phyloP scores from a whole-genome alignment of 1,139 yeast species.

The Taphrina pruni region DNA sequence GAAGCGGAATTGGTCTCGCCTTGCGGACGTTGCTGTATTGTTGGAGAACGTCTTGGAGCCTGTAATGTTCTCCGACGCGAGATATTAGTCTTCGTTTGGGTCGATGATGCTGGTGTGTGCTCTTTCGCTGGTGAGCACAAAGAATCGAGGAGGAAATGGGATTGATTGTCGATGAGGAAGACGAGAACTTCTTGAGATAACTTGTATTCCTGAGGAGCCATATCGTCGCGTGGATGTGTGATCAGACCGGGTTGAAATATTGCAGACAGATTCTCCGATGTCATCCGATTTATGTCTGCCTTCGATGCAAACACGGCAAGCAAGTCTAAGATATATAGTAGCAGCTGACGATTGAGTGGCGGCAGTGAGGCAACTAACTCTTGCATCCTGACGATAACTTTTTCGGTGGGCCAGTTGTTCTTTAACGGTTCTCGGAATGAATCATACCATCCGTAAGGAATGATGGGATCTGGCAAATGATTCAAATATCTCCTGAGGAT shows the following conservation, averaged over 20 bases:
- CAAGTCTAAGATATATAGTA: conserved; percentile 87
- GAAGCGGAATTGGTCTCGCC: not conserved
- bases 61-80: conserved; percentile 27
- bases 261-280: conserved; percentile 90
- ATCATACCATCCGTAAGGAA: conserved; percentile 79
- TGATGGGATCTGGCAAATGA: conserved; percentile 88
- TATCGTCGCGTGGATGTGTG: conserved; percentile 89
- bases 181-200: conserved; percentile 85
- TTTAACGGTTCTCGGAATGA: conserved; percentile 71
- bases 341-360: conserved; percentile 71
- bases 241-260: conserved; percentile 94
- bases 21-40: conserved; percentile 1
- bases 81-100: conserved; percentile 9
- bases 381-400: conserved; percentile 61
- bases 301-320: conserved; percentile 84
- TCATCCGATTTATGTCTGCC: conserved; percentile 81
- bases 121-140: conserved; percentile 18
- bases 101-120: conserved; percentile 3
- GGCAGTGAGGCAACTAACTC: conserved; percentile 70
- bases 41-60: conserved; percentile 12
- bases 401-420: conserved; percentile 42
- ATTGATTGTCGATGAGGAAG: conserved; percentile 75
- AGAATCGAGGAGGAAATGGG: conserved; percentile 44
- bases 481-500: conserved; percentile 82
- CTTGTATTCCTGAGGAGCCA: conserved; percentile 89